Percentiles rank a stretch among this genome's conserved stretches.
Evolutionary conservation across 2,329 filamentous ascomycete genomes (phyloP).

Genomic region (Lithohypha guttulata): DNA sequence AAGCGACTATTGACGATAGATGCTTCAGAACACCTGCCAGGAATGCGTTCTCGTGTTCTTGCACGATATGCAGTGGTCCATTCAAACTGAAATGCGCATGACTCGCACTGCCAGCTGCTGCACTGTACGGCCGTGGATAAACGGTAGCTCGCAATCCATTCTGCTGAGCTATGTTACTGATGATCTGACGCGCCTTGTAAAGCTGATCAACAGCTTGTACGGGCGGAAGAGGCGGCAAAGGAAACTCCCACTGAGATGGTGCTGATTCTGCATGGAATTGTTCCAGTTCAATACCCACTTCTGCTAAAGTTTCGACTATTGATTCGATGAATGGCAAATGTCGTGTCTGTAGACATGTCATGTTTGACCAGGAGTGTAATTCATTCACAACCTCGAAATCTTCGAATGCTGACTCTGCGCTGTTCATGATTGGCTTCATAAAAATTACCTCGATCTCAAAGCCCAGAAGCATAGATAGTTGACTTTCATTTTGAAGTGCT

Average conservation of each 20-base stretch:
- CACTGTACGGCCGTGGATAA: constrained; percentile 57
- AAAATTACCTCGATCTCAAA: constrained; percentile 78
- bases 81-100: constrained; percentile 62
- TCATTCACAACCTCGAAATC: constrained; percentile 41
- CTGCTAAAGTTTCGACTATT: constrained; percentile 50
- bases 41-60: constrained; percentile 46
- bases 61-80: constrained; percentile 27
- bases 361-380: constrained; percentile 61
- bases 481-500: constrained; percentile 39
- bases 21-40: constrained; percentile 61
- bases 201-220: constrained; percentile 61
- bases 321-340: constrained; percentile 53
- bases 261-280: constrained; percentile 66
- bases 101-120: constrained; percentile 51
- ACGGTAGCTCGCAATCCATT: constrained; percentile 59
- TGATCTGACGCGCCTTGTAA: constrained; percentile 58
- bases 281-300: constrained; percentile 55
- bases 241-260: constrained; percentile 66
- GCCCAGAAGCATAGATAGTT: constrained; percentile 54
- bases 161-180: constrained; percentile 52
- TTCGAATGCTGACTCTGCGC: constrained; percentile 20
- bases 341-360: constrained; percentile 49
- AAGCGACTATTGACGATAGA: constrained; percentile 55
- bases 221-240: constrained; percentile 53
- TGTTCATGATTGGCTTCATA: constrained; percentile 39